Evolutionary conservation across 1,284 basidiomycete genomes (phyloP).

Genomic region (Pulveroboletus sp.): DNA sequence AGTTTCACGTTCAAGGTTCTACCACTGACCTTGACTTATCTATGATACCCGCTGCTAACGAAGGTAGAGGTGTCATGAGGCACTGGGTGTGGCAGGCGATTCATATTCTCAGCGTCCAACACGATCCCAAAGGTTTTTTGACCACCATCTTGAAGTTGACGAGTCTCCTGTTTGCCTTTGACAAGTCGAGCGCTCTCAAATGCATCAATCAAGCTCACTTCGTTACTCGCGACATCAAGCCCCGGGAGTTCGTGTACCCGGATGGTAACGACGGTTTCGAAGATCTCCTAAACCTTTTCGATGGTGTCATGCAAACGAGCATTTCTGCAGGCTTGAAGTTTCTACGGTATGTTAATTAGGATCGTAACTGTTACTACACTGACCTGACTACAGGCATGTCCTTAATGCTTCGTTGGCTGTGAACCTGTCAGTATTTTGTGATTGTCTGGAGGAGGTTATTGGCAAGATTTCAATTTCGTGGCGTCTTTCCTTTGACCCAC

Average conservation of each 20-base stretch:
- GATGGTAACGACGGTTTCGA: conserved; percentile 37
- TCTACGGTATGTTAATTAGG: conserved; percentile 18
- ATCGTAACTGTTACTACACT: background rate
- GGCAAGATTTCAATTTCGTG: conserved; percentile 40
- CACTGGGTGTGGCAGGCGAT: conserved; percentile 44
- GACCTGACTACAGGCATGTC: conserved; percentile 41
- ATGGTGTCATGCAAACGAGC: conserved; percentile 12
- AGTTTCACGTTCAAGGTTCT: conserved; percentile 41
- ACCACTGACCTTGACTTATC: conserved; percentile 35
- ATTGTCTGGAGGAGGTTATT: conserved; percentile 47
- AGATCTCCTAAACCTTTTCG: conserved; percentile 35
- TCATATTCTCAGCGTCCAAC: conserved; percentile 24
- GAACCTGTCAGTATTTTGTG: conserved; percentile 47
- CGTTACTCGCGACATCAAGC: no score
- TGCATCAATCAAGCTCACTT: conserved; percentile 24
- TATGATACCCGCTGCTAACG: conserved; percentile 40
- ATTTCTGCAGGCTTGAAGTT: conserved; percentile 36
- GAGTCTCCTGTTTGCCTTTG: conserved; percentile 34
- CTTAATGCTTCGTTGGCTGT: conserved; percentile 37
- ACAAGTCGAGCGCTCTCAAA: conserved; percentile 25
- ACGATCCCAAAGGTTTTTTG: conserved; percentile 26
- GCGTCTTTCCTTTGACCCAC: conserved; percentile 22
- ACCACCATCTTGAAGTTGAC: conserved; percentile 37
- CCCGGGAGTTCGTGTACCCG: conserved; percentile 14
- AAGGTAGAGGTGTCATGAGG: conserved; percentile 39